Evolutionary conservation across 1,284 basidiomycete species (phyloP).

Genomic region (Mrakiaceae sp.): DNA sequence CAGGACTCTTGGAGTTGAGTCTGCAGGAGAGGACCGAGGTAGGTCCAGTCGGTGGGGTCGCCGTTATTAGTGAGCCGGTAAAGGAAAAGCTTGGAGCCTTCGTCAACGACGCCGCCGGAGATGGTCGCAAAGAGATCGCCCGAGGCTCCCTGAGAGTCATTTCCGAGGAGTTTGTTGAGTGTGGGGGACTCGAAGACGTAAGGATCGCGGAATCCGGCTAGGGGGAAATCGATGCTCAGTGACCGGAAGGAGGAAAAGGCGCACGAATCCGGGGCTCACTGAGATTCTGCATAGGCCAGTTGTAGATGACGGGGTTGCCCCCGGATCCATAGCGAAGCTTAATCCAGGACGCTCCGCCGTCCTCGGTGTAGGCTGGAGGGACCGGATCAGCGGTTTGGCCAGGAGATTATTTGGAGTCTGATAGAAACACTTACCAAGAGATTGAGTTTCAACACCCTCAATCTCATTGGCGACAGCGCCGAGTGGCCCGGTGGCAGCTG

Average conservation of each 20-base stretch:
- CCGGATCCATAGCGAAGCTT: constrained; percentile 20
- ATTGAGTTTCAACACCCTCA: constrained; percentile 23
- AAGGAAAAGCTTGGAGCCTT: constrained; percentile 21
- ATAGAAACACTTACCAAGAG: not conserved
- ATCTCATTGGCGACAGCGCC: constrained; percentile 19
- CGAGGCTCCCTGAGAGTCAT: not conserved
- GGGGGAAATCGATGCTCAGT: not conserved
- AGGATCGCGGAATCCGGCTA: constrained; percentile 23
- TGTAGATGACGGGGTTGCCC: constrained; percentile 23
- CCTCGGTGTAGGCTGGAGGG: constrained; percentile 21
- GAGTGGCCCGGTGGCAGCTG: constrained; percentile 18
- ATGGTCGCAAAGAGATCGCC: constrained; percentile 20
- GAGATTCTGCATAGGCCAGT: constrained; percentile 15
- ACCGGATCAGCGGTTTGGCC: not conserved
- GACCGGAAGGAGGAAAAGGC: not conserved
- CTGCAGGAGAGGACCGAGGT: constrained; percentile 19
- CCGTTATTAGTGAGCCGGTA: constrained; percentile 22
- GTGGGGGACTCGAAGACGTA: constrained; percentile 22
- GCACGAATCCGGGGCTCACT: not conserved
- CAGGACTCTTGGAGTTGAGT: constrained; percentile 7
- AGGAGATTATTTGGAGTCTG: not conserved
- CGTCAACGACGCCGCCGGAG: constrained; percentile 20
- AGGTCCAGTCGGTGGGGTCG: constrained; percentile 20
- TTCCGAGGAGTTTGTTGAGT: not conserved
- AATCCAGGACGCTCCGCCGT: constrained; percentile 23